Evolutionary conservation across 345 rosid species (phyloP).

Genomic region (Populus nigra): DNA sequence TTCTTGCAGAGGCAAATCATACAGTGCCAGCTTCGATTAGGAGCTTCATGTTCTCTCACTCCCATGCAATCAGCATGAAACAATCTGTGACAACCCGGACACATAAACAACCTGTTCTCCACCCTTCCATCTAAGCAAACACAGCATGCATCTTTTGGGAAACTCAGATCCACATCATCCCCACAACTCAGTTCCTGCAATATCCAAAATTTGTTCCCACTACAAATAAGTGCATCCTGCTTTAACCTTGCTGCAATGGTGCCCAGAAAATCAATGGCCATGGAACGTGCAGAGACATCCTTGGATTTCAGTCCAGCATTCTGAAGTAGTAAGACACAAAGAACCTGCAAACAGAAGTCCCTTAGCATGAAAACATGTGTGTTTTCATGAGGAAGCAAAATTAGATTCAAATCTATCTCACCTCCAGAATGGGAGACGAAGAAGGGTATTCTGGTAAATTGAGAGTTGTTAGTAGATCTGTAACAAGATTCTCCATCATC

Average conservation of each 20-base stretch:
- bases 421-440: slow-evolving; percentile 92
- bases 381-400: not conserved
- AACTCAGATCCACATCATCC: slow-evolving; percentile 37
- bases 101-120: slow-evolving; percentile 54
- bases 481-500: slow-evolving; percentile 87
- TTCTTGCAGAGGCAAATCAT: slow-evolving; percentile 75
- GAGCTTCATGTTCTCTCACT: slow-evolving; percentile 67
- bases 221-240: slow-evolving; percentile 66
- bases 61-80: slow-evolving; percentile 96
- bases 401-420: slow-evolving; percentile 20
- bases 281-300: slow-evolving; percentile 75
- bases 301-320: slow-evolving; percentile 97
- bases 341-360: slow-evolving; percentile 63
- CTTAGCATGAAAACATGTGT: slow-evolving; percentile 1
- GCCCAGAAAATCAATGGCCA: slow-evolving; percentile 97
- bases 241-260: slow-evolving; percentile 88
- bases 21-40: slow-evolving; percentile 70
- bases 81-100: slow-evolving; percentile 74
- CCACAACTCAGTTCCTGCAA: slow-evolving; percentile 52
- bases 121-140: slow-evolving; percentile 64
- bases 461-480: slow-evolving; percentile 80
- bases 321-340: slow-evolving; percentile 89
- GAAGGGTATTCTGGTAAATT: slow-evolving; percentile 97
- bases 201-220: slow-evolving; percentile 61
- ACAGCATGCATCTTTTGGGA: slow-evolving; percentile 59